Percentiles rank a stretch among this genome's conserved stretches.
Evolutionary conservation across 305 asterid species (phyloP).

Genomic region (Fraxinus ornus): DNA sequence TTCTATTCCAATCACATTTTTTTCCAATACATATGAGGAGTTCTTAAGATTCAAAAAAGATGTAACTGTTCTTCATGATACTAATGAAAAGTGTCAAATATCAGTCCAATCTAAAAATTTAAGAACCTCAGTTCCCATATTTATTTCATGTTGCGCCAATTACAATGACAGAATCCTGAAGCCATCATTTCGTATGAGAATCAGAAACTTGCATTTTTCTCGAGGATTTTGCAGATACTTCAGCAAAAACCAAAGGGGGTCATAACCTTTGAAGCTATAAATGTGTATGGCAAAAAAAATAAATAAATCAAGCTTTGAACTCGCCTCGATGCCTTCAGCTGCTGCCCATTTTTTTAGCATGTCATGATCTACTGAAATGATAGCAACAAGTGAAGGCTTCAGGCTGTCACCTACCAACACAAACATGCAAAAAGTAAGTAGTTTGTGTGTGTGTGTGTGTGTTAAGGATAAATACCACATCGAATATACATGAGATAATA

Average conservation of each 20-base stretch:
- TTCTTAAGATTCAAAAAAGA: neutral
- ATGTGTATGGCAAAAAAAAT: neutral
- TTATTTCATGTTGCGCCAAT: neutral
- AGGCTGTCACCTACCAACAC: slow-evolving; percentile 64
- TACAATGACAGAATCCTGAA: neutral
- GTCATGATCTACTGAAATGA: slow-evolving; percentile 63
- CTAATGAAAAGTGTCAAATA: neutral
- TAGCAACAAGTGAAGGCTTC: slow-evolving; percentile 61
- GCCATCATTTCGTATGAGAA: neutral
- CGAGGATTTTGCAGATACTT: neutral
- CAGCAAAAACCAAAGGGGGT: neutral
- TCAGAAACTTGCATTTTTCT: neutral
- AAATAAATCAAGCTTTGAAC: neutral
- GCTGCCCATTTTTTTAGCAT: slow-evolving; percentile 60
- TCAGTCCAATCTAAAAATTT: neutral
- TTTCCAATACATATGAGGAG: neutral
- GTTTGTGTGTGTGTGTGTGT: neutral
- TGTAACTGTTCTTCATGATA: neutral
- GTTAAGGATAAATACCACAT: neutral
- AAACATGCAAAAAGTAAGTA: slow-evolving; percentile 11
- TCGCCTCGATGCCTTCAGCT: slow-evolving; percentile 60
- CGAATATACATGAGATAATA: neutral
- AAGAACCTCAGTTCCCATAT: neutral
- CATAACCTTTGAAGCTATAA: neutral
- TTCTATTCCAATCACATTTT: neutral